phyloP scores from a whole-genome alignment of 2,329 filamentous ascomycete species.

The Stylonectria norvegica region DNA sequence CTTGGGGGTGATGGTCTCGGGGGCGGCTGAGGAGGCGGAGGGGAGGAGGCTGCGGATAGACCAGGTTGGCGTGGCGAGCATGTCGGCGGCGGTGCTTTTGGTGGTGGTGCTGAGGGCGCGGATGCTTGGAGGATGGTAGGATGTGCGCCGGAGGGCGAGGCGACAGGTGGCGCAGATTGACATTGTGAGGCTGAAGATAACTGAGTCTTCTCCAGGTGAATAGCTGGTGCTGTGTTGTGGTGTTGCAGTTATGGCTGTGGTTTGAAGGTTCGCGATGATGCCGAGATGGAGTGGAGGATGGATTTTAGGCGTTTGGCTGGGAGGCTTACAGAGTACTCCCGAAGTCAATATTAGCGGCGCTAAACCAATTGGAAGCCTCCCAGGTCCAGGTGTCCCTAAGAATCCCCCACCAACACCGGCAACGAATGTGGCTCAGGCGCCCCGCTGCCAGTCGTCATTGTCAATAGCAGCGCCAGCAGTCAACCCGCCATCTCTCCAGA shows the following conservation, averaged over 20 bases:
- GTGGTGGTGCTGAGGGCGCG: conserved; percentile 14
- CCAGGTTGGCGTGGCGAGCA: conserved; percentile 74
- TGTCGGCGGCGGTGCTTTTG: conserved; percentile 28
- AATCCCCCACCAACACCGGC: neutral
- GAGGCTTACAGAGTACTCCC: too few relatives aligned
- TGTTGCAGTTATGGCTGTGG: neutral
- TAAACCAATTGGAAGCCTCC: too few relatives aligned
- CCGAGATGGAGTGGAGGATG: too few relatives aligned
- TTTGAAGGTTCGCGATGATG: neutral
- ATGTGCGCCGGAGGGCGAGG: conserved; percentile 22
- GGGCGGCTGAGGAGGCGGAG: conserved; percentile 23
- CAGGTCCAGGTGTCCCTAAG: too few relatives aligned
- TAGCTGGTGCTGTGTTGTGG: conserved; percentile 1
- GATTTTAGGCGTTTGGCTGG: too few relatives aligned
- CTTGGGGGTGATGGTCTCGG: conserved; percentile 54
- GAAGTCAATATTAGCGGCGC: too few relatives aligned
- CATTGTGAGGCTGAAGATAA: conserved; percentile 24
- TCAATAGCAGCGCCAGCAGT: too few relatives aligned
- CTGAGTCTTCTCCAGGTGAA: neutral
- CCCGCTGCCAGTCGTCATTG: conserved; percentile 28
- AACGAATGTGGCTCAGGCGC: conserved; percentile 21
- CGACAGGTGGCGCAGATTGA: conserved; percentile 32
- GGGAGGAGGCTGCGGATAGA: conserved; percentile 75
- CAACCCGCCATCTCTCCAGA: conserved; percentile 9
- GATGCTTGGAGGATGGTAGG: conserved; percentile 7